Conservation (phyloP, 441 rosid species). For the Adansonia grandidieri region DNA sequence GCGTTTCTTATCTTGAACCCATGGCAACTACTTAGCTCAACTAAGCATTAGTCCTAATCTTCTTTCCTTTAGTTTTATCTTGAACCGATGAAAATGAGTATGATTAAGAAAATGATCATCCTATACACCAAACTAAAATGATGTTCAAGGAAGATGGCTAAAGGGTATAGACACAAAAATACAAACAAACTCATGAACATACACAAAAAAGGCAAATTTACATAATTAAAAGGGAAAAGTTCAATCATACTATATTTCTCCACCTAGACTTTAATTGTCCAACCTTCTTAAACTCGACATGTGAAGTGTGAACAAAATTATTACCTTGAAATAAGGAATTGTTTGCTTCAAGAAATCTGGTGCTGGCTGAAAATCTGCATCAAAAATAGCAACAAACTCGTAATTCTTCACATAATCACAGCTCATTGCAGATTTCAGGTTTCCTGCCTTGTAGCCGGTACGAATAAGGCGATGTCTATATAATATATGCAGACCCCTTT, state of each 20-base stretch:
- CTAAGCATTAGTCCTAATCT: not conserved
- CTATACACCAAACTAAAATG: not conserved
- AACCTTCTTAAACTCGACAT: constrained; percentile 1
- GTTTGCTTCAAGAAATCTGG: constrained; percentile 90
- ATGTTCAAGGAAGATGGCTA: not conserved
- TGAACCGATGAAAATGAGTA: not conserved
- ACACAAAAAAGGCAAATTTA: not conserved
- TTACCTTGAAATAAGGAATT: constrained; percentile 80
- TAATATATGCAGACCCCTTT: constrained; percentile 73
- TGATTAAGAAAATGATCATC: not conserved
- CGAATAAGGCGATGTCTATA: constrained; percentile 92
- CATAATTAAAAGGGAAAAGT: not conserved
- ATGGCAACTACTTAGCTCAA: not conserved
- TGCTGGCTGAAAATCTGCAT: constrained; percentile 93
- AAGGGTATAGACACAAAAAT: not conserved
- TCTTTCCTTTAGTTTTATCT: not conserved
- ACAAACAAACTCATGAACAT: no score
- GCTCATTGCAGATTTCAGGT: constrained; percentile 90
- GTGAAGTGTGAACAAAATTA: not conserved
- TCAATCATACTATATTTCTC: not conserved
- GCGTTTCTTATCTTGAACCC: constrained; percentile 2
- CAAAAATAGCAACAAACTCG: constrained; percentile 91
- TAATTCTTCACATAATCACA: constrained; percentile 86
- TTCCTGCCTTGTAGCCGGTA: constrained; percentile 94
- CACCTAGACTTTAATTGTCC: not conserved